phyloP scores from a whole-genome alignment of 768 basidiomycete species.

The Mycena capillaripes region DNA sequence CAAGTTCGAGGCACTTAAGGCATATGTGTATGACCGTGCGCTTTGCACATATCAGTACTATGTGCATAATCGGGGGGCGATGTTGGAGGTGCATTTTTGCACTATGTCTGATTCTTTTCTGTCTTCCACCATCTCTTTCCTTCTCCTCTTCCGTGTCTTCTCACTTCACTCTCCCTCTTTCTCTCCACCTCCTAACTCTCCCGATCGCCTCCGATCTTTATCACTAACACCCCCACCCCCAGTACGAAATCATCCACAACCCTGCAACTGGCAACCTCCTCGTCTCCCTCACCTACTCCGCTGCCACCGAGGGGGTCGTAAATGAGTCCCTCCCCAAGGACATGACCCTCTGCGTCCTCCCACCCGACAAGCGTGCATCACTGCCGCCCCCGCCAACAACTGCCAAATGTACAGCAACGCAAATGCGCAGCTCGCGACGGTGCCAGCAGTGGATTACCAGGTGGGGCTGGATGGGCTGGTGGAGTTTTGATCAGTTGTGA shows the following conservation, averaged over 20 bases:
- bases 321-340: constrained; percentile 73
- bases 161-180: not conserved
- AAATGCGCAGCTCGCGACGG: not conserved
- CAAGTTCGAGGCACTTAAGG: constrained; percentile 74
- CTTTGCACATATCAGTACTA: constrained; percentile 83
- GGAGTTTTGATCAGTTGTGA: constrained; percentile 33
- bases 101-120: not conserved
- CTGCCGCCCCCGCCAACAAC: not conserved
- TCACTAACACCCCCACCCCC: not conserved
- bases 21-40: constrained; percentile 77
- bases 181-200: not conserved
- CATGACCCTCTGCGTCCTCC: constrained; percentile 69
- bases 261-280: constrained; percentile 76
- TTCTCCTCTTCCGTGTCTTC: not conserved
- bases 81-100: constrained; percentile 73
- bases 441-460: not conserved
- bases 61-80: constrained; percentile 72
- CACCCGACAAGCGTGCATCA: constrained; percentile 43
- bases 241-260: constrained; percentile 82
- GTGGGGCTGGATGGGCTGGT: constrained; percentile 31
- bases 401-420: not conserved
- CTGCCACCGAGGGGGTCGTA: constrained; percentile 66
- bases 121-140: no score
- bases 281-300: constrained; percentile 72
- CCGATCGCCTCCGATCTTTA: not conserved